Conservation (phyloP, 2,329 filamentous ascomycete species). For the Pseudocercospora musae region DNA sequence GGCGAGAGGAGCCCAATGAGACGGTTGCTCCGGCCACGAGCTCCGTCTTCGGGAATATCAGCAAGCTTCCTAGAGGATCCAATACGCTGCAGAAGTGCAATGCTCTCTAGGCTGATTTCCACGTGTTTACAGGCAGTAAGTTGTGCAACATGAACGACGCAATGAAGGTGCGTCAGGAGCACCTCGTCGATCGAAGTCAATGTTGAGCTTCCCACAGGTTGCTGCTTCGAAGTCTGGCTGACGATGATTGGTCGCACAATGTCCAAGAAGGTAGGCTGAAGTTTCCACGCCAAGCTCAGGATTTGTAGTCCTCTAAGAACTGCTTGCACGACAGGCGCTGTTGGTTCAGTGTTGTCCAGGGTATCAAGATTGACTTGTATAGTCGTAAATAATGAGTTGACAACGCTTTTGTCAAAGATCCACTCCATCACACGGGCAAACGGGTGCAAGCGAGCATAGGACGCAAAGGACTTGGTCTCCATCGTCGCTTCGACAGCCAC, state of each 20-base stretch:
- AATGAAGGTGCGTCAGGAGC: constrained; percentile 71
- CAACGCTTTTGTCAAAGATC: constrained; percentile 91
- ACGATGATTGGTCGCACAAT: constrained; percentile 78
- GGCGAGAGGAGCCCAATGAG: constrained; percentile 30
- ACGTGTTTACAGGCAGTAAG: constrained; percentile 85
- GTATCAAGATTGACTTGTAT: constrained; percentile 73
- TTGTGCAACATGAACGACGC: constrained; percentile 78
- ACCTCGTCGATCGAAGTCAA: constrained; percentile 92
- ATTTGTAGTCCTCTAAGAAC: constrained; percentile 79
- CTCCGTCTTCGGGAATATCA: constrained; percentile 62
- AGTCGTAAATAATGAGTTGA: constrained; percentile 72
- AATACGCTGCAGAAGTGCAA: constrained; percentile 81
- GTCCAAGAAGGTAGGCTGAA: constrained; percentile 88
- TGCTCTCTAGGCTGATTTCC: constrained; percentile 72
- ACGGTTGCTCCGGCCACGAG: constrained; percentile 36
- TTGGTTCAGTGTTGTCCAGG: constrained; percentile 67
- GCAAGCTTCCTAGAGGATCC: constrained; percentile 79
- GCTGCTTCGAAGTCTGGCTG: constrained; percentile 57
- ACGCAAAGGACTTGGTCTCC: constrained; percentile 67
- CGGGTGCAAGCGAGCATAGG: constrained; percentile 84
- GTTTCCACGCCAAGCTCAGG: constrained; percentile 75
- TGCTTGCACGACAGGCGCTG: constrained; percentile 77
- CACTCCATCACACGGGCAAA: constrained; percentile 96
- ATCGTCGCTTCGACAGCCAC: constrained; percentile 74
- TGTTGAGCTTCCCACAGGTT: constrained; percentile 67